Evolutionary conservation across 2,329 filamentous ascomycete genomes (phyloP), one percentile per base, ranked within the genome.

Genomic region (Phoma sp.): DNA sequence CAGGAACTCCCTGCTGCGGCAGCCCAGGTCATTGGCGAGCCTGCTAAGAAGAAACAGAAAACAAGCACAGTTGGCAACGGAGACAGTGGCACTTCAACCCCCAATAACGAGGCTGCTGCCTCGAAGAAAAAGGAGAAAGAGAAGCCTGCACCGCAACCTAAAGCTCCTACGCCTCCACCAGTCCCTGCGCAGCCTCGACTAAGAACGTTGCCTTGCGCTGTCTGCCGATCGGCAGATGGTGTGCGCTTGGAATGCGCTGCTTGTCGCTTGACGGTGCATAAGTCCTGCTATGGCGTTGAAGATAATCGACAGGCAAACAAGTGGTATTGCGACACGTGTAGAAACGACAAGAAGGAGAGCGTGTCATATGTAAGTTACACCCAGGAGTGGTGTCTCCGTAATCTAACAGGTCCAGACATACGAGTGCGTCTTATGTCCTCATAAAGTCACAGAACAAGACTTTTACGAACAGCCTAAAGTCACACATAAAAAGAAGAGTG

Each of bases 251-350:
- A 88, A 36, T 99, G 95, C 74, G 85, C 86, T 43, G 92, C 96
- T 69, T 99, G 95, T 74, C 89, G 92, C 48, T 79, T 99, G 75
- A 92, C 92, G 3, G 94, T 98, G 22, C 95, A 99, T 75, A 89
- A 90, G 49, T 86, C 87, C 58, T 99, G 95, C 76, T 99, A 98
- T 71, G 95, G 95, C n/a, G 83, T 98, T 29, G 86, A 88, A 40
- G 86, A 88, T 44, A 77, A 76, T 52, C 85, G 90, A 37, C 83
- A 86, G 29, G 84, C 83, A 39, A 67, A 66, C 52, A 96, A 96
- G 76, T 99, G 95, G 95, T 85, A 89, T 36, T 99, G 95, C 75
- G 95, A 98, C 76, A 96, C 93, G 85, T 99, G 95, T 76, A 82
- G 87, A 33, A 99, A 99, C 70, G 95, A 99, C 72, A 92, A 92